These are phyloP conservation scores for Tuber aestivum DNA, from an alignment of 495 filamentous ascomycete genomes.

Conservation along the genomic window DNA sequence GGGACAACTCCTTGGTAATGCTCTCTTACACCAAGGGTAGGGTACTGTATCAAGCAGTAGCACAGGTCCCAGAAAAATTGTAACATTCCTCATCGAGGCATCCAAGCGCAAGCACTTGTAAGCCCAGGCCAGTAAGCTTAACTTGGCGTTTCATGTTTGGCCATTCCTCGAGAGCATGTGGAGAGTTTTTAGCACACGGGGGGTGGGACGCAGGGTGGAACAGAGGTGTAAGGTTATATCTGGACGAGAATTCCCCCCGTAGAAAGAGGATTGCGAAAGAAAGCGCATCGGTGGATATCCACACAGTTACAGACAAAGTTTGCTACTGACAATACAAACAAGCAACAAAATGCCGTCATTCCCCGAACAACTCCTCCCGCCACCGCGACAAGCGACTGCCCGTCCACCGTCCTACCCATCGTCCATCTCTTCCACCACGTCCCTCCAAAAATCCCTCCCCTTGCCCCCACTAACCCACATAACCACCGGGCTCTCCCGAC, in stretches of 20 bases:
- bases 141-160: background rate
- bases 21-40: background rate
- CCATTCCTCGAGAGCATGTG: background rate
- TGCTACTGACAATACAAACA: background rate
- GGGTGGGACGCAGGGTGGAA: background rate
- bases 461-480: conserved; percentile 6
- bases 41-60: background rate
- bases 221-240: background rate
- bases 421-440: background rate
- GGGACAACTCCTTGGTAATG: background rate
- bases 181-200: background rate
- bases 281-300: background rate
- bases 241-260: background rate
- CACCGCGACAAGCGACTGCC: background rate
- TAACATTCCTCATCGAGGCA: background rate
- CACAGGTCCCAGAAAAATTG: background rate
- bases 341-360: background rate
- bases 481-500: conserved; percentile 16
- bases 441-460: conserved; percentile 3
- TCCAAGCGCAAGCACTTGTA: background rate
- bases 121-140: background rate
- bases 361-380: background rate
- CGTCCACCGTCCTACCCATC: conserved; percentile 5
- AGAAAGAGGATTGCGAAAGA: background rate
- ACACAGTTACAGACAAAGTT: background rate